phyloP scores from a whole-genome alignment of 2,329 filamentous ascomycete species.

The Fusarium odoratissimum region DNA sequence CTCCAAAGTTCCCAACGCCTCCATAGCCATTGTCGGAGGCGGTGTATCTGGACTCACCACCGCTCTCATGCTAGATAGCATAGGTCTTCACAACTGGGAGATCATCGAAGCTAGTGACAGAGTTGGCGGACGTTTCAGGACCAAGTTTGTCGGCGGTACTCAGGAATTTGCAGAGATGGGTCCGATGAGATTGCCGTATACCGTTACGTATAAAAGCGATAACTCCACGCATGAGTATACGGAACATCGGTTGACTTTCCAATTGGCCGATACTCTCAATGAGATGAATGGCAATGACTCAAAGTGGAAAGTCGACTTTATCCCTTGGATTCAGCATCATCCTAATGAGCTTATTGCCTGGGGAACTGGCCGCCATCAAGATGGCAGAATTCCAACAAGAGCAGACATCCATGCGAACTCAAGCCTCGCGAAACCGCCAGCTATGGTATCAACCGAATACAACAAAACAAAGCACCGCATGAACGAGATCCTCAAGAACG shows the following conservation, averaged over 20 bases:
- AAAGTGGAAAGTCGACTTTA: constrained; percentile 67
- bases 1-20: background rate
- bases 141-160: constrained; percentile 67
- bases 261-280: constrained; percentile 70
- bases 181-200: constrained; percentile 72
- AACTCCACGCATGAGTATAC: constrained; percentile 69
- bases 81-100: constrained; percentile 69
- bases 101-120: constrained; percentile 71
- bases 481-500: constrained; percentile 31
- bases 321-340: constrained; percentile 66
- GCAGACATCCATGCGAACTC: constrained; percentile 4
- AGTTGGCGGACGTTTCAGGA: constrained; percentile 73
- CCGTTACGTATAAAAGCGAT: constrained; percentile 60
- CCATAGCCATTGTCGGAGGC: constrained; percentile 71
- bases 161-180: constrained; percentile 62
- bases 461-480: constrained; percentile 18
- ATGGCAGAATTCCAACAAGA: constrained; percentile 5
- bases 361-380: background rate
- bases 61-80: constrained; percentile 60
- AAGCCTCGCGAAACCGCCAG: background rate
- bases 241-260: constrained; percentile 74
- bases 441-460: constrained; percentile 2
- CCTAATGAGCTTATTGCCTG: constrained; percentile 21
- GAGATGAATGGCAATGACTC: constrained; percentile 64
- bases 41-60: constrained; percentile 75